phyloP scores from a whole-genome alignment of 139 green algal species.

The Volvox africanus region DNA sequence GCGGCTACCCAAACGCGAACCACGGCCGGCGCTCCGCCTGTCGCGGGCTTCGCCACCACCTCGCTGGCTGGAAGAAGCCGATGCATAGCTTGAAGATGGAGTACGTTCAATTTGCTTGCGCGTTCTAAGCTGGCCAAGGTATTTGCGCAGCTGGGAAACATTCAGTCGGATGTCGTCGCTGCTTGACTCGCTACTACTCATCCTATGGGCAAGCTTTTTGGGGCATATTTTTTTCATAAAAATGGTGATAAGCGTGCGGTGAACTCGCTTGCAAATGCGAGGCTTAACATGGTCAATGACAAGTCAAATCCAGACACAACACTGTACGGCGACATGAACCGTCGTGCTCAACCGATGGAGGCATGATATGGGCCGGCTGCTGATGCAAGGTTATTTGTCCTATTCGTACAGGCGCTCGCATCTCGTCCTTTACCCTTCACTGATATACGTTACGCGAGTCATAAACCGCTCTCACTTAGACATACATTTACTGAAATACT shows the following conservation, averaged over 20 bases:
- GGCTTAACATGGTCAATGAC: not conserved
- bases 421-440: too few relatives aligned
- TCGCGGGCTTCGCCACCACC: not conserved
- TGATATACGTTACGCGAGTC: too few relatives aligned
- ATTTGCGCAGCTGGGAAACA: slow-evolving; percentile 5
- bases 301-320: not conserved
- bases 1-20: not conserved
- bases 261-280: too few relatives aligned
- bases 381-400: too few relatives aligned
- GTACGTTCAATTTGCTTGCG: not conserved
- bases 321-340: too few relatives aligned
- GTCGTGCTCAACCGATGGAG: too few relatives aligned
- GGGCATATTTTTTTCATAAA: not conserved
- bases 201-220: not conserved
- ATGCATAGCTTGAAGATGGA: not conserved
- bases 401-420: too few relatives aligned
- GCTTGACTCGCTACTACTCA: slow-evolving; percentile 10
- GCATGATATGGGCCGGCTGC: too few relatives aligned
- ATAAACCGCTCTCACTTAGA: too few relatives aligned
- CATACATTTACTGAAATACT: too few relatives aligned
- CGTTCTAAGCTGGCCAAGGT: not conserved
- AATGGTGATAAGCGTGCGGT: too few relatives aligned
- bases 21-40: not conserved
- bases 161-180: slow-evolving; percentile 1
- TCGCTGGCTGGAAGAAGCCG: not conserved